Conservation (phyloP, 495 filamentous ascomycete genomes). For the Tetracladium marchalianum region DNA sequence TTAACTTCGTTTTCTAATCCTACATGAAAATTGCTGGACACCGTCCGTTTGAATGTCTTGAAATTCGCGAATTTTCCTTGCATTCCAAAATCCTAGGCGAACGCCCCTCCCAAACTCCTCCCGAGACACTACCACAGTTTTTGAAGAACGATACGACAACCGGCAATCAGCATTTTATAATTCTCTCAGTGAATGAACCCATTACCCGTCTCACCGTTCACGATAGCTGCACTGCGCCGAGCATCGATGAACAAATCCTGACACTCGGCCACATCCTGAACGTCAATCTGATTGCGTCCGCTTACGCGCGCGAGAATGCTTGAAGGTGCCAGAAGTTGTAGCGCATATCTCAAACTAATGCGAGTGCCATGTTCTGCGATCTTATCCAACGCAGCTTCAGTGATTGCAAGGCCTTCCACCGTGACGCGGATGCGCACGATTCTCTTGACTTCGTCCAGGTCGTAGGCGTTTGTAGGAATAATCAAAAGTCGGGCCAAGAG, state of each 20-base stretch:
- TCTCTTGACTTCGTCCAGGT: constrained; percentile 73
- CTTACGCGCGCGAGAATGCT: constrained; percentile 52
- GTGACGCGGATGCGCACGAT: constrained; percentile 77
- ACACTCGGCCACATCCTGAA: constrained; percentile 78
- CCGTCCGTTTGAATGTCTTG: too few species aligned
- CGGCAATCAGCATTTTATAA: constrained; percentile 24
- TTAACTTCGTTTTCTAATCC: too few species aligned
- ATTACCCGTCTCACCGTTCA: constrained; percentile 51
- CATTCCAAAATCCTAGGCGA: too few species aligned
- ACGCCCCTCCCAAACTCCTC: background rate
- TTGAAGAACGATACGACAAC: constrained; percentile 5
- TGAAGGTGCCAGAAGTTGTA: constrained; percentile 87
- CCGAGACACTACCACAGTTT: constrained; percentile 10
- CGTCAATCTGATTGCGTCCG: constrained; percentile 64
- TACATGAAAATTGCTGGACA: too few species aligned
- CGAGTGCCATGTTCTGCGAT: constrained; percentile 75
- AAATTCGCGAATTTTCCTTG: too few species aligned
- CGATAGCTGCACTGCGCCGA: constrained; percentile 65
- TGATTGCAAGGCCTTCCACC: constrained; percentile 70
- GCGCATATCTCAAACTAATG: constrained; percentile 82
- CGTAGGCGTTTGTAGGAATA: constrained; percentile 83
- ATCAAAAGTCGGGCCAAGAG: constrained; percentile 89
- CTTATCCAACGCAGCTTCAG: constrained; percentile 74
- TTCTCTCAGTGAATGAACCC: constrained; percentile 37
- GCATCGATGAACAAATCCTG: constrained; percentile 87